phyloP scores from a whole-genome alignment of 495 filamentous ascomycete species.

The Penicillium malachiteum region DNA sequence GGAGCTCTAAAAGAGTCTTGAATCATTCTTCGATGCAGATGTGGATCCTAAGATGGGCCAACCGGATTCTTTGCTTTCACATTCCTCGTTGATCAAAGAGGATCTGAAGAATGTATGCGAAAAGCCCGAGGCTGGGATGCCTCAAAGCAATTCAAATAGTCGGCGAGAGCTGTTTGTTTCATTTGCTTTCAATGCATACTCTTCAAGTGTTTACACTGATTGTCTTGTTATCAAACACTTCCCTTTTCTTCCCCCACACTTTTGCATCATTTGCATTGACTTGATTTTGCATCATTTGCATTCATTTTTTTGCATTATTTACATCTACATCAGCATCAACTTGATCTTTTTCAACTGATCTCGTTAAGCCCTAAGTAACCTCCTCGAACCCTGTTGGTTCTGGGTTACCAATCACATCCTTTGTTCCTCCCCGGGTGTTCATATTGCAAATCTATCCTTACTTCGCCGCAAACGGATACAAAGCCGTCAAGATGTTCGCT shows the following conservation, averaged over 20 bases:
- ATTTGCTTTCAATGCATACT: slow-evolving; percentile 52
- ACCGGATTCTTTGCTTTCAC: slow-evolving; percentile 22
- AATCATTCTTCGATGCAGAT: slow-evolving; percentile 25
- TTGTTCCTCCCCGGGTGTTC: slow-evolving; percentile 18
- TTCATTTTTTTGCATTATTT: slow-evolving; percentile 10
- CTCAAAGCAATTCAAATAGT: slow-evolving; percentile 44
- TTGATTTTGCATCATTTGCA: slow-evolving; percentile 12
- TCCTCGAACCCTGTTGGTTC: slow-evolving; percentile 1
- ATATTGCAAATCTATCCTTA: slow-evolving; percentile 20
- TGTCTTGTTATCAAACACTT: slow-evolving; percentile 19
- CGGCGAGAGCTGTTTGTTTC: slow-evolving; percentile 46
- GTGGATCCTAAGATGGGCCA: slow-evolving; percentile 28
- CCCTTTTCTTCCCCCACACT: not conserved
- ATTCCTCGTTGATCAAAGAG: slow-evolving; percentile 43
- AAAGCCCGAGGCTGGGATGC: slow-evolving; percentile 42
- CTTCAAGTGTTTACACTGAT: slow-evolving; percentile 48
- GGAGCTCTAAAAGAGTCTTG: slow-evolving; percentile 13
- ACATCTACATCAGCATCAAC: slow-evolving; percentile 4
- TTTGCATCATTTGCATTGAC: slow-evolving; percentile 11
- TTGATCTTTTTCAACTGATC: slow-evolving; percentile 11
- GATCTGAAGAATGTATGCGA: slow-evolving; percentile 40
- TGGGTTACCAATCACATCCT: slow-evolving; percentile 35
- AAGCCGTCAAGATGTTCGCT: slow-evolving; percentile 43
- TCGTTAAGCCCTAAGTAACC: slow-evolving; percentile 13
- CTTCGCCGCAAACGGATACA: slow-evolving; percentile 48